These are phyloP conservation scores for Acidomyces sp. DNA, from an alignment of 495 filamentous ascomycete species.

Conservation along the genomic window DNA sequence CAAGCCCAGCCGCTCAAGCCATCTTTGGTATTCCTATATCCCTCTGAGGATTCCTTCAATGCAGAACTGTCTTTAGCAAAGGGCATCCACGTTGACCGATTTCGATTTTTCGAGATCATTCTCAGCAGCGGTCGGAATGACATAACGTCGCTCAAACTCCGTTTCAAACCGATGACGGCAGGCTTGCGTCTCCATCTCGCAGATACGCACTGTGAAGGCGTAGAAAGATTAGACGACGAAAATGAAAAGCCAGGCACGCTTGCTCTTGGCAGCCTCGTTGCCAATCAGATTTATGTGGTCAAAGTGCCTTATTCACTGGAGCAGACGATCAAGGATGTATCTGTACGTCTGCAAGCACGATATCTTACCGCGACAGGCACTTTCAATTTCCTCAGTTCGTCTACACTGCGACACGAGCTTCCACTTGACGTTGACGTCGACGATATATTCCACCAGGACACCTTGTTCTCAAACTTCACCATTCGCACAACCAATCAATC, in stretches of 20 bases:
- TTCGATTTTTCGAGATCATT: constrained; percentile 60
- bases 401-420: constrained; percentile 52
- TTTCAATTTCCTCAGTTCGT: constrained; percentile 56
- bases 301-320: constrained; percentile 78
- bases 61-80: constrained; percentile 39
- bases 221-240: background rate
- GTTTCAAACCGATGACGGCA: constrained; percentile 69
- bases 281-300: constrained; percentile 40
- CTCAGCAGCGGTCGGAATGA: constrained; percentile 66
- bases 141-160: constrained; percentile 52
- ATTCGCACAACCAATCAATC: constrained; percentile 62
- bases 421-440: constrained; percentile 92
- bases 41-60: constrained; percentile 35
- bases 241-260: constrained; percentile 41
- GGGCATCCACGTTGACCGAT: constrained; percentile 60
- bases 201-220: constrained; percentile 33
- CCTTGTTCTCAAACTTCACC: constrained; percentile 79
- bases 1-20: background rate
- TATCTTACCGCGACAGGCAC: constrained; percentile 63
- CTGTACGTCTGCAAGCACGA: constrained; percentile 59
- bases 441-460: constrained; percentile 76
- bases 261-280: constrained; percentile 43
- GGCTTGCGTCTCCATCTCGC: constrained; percentile 72
- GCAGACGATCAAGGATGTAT: constrained; percentile 55
- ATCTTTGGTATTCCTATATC: constrained; percentile 38